Base-by-base conservation (phyloP, 495 filamentous ascomycete genomes). In the Aspergillus steynii region DNA sequence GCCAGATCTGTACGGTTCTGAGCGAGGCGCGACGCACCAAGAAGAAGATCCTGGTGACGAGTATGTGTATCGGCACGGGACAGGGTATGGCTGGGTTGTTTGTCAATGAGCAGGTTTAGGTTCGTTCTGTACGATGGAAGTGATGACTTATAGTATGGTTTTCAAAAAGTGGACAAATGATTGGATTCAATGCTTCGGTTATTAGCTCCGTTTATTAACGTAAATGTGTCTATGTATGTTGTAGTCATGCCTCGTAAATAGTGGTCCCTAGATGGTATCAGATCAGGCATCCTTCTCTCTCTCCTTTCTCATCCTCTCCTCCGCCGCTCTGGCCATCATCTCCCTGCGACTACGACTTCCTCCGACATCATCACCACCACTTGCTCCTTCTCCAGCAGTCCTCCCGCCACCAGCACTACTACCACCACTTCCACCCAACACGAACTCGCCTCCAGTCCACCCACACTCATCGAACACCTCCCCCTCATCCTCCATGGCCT, bases 361-460 rank as follows among this genome's bases (percentile, higher is more conserved):
- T 65, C 71, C 67, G 78, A 55, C 56, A 47, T 77, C 74, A 53
- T 20, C 68, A 29, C 69, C 62, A 47, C 63, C 67, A 20, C 20
- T 20, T 20, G 20, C 20, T 20, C 20, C 20, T 20, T 20, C 20
- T 20, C 20, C 20, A 60, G 62, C 68, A 58, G 55, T 59, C n/a
- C 58, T 59, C 58, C 57, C 61, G 53, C 48, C 64, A 12, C 55
- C 67, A 60, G 71, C 71, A 37, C 5, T 10, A 7, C 2, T 8
- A 37, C 4, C 67, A 68, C 15, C 72, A 68, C 9, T 74, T 75
- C 84, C 83, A 48, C 94, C 93, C 34, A 97, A 82, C 50, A 91
- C 89, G 77, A 90, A 97, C 76, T 89, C 86, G 2, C 94, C 95
- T 8, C 95, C 95, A 0, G 80, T 85, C 95, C 94, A 96, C 0